Conservation (phyloP, 495 filamentous ascomycete genomes). For the Talaromyces liani region DNA sequence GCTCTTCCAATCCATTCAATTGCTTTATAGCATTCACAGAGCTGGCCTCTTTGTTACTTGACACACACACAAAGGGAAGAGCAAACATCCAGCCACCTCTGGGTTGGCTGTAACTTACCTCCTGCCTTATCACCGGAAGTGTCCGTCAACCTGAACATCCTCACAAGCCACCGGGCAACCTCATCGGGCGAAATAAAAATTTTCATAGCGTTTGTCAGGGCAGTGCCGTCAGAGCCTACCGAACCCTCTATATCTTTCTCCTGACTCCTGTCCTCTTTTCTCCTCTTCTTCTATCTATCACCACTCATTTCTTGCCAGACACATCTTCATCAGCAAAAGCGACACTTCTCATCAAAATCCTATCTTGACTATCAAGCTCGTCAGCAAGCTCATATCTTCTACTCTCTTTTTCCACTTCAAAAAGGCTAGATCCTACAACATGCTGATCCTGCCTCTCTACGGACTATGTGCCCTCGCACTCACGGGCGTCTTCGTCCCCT, state of each 20-base stretch:
- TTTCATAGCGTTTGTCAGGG: neutral
- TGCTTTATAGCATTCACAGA: neutral
- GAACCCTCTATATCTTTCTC: slow-evolving; percentile 1
- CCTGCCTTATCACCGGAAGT: neutral
- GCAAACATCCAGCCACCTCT: neutral
- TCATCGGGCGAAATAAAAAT: neutral
- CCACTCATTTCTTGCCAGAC: neutral
- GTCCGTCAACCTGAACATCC: neutral
- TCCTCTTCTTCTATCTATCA: slow-evolving; percentile 8
- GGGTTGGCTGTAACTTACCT: neutral
- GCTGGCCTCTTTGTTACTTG: neutral
- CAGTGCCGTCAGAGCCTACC: neutral
- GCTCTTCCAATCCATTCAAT: neutral
- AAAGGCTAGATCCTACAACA: neutral
- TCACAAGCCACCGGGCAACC: neutral
- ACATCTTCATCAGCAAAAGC: neutral
- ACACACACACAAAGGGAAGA: neutral
- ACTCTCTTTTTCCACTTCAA: neutral
- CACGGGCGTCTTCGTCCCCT: slow-evolving; percentile 8
- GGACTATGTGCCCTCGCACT: slow-evolving; percentile 7
- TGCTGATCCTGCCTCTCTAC: neutral
- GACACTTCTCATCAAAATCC: no score
- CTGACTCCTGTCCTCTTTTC: slow-evolving; percentile 7
- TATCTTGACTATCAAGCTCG: neutral
- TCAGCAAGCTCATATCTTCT: neutral